Conservation (phyloP, 306 rosid genomes). For the Fragaria nilgerrensis region DNA sequence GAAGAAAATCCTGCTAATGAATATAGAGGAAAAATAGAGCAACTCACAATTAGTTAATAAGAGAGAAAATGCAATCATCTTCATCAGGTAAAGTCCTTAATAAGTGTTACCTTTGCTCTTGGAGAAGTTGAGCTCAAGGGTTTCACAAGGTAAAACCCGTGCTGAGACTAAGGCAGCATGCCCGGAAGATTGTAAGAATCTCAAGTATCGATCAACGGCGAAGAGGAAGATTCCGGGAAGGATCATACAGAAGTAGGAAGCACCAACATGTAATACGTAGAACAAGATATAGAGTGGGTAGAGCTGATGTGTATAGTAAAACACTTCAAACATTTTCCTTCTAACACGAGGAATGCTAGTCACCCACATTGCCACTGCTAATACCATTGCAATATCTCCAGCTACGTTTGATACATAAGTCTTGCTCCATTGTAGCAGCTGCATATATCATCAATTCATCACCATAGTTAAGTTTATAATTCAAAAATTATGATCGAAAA, state of each 20-base stretch:
- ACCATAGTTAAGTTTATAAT: neutral
- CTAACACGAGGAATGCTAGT: conserved; percentile 45
- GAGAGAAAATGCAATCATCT: neutral
- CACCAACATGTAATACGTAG: conserved; percentile 62
- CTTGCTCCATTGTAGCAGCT: conserved; percentile 53
- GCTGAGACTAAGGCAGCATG: conserved; percentile 40
- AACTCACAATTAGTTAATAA: neutral
- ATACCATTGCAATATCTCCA: conserved; percentile 47
- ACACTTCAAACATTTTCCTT: conserved; percentile 64
- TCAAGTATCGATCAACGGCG: conserved; percentile 50
- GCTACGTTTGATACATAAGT: conserved; percentile 56
- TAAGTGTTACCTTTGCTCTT: conserved; percentile 40
- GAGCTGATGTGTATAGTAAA: conserved; percentile 70
- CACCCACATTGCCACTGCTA: conserved; percentile 55
- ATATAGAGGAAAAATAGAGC: neutral
- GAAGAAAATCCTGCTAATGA: neutral
- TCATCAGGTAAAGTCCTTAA: neutral
- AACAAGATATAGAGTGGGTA: conserved; percentile 55
- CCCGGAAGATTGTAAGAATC: conserved; percentile 63
- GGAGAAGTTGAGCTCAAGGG: conserved; percentile 63
- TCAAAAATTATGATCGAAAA: too few relatives aligned
- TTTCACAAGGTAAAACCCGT: conserved; percentile 52
- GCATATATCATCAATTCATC: neutral
- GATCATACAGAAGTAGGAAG: conserved; percentile 46
- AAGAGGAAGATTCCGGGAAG: conserved; percentile 72